These are phyloP conservation scores for Calonectria henricotiae DNA, from an alignment of 2,329 filamentous ascomycete species.

Conservation along the genomic window DNA sequence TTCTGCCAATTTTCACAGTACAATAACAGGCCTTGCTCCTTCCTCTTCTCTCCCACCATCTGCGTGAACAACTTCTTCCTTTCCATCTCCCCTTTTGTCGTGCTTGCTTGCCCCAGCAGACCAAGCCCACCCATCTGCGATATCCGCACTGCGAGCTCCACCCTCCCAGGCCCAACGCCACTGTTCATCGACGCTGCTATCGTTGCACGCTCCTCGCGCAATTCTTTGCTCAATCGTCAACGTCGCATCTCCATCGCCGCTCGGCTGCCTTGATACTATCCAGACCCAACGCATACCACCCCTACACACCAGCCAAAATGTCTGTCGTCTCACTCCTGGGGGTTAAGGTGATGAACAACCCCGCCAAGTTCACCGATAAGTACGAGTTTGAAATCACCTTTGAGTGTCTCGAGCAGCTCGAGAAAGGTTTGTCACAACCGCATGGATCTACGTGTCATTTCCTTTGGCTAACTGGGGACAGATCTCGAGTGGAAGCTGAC, in stretches of 20 bases:
- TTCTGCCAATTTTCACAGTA: conserved; percentile 22
- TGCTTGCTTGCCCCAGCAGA: conserved; percentile 19
- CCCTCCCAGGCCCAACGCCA: conserved; percentile 29
- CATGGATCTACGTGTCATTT: conserved; percentile 12
- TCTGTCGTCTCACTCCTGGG: conserved; percentile 96
- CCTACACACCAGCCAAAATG: conserved; percentile 70
- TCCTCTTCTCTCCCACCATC: conserved; percentile 5
- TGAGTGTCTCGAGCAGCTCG: conserved; percentile 93
- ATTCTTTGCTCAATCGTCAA: conserved; percentile 34
- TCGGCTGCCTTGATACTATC: conserved; percentile 14
- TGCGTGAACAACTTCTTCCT: conserved; percentile 7
- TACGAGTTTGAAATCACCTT: conserved; percentile 99
- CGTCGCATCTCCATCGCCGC: conserved; percentile 14
- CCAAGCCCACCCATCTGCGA: conserved; percentile 19
- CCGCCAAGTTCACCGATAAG: conserved; percentile 90
- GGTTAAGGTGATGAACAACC: conserved; percentile 97
- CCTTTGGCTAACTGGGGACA: conserved; percentile 58
- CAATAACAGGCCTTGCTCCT: conserved; percentile 25
- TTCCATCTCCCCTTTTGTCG: not conserved
- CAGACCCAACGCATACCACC: conserved; percentile 4
- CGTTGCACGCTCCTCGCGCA: conserved; percentile 27
- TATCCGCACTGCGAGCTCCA: conserved; percentile 36
- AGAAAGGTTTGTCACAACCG: conserved; percentile 78
- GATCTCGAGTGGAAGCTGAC: conserved; percentile 99
- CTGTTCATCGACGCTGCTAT: conserved; percentile 25